Conservation (phyloP, 2,329 filamentous ascomycete genomes). For the Hymenoscyphus occultus region DNA sequence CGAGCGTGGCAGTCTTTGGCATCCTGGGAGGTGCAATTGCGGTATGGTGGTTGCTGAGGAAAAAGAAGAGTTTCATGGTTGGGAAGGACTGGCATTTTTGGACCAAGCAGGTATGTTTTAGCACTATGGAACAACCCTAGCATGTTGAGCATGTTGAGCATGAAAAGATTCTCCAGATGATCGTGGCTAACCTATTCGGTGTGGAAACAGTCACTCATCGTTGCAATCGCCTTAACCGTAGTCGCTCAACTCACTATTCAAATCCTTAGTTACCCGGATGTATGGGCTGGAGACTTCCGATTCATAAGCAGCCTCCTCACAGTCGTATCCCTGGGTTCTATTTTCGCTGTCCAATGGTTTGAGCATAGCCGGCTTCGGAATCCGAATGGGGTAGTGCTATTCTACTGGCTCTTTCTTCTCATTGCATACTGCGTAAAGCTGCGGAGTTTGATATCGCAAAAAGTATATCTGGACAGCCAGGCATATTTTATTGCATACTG, state of each 20-base stretch:
- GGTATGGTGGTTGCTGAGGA: constrained; percentile 74
- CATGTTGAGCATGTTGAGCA: background rate
- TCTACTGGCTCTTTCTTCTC: constrained; percentile 71
- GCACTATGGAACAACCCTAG: background rate
- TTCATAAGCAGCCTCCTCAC: constrained; percentile 68
- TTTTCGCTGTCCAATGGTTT: constrained; percentile 64
- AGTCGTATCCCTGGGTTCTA: constrained; percentile 58
- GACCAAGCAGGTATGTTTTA: constrained; percentile 72
- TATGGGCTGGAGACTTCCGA: constrained; percentile 64
- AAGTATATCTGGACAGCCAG: constrained; percentile 52
- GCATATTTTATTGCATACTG: constrained; percentile 64
- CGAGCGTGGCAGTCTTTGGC: constrained; percentile 73
- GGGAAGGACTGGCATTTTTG: constrained; percentile 91
- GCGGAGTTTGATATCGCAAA: constrained; percentile 62
- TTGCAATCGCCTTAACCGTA: constrained; percentile 54
- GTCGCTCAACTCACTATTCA: constrained; percentile 61
- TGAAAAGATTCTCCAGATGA: background rate
- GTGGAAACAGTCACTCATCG: constrained; percentile 51
- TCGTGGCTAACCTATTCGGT: constrained; percentile 7
- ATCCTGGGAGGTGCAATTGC: constrained; percentile 74
- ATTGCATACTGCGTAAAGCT: constrained; percentile 65
- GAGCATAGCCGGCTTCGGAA: constrained; percentile 68
- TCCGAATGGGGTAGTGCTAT: constrained; percentile 67
- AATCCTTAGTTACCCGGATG: constrained; percentile 53
- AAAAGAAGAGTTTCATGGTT: constrained; percentile 63